phyloP scores from a whole-genome alignment of 2,329 filamentous ascomycete species.

The Elsinoe fawcettii region DNA sequence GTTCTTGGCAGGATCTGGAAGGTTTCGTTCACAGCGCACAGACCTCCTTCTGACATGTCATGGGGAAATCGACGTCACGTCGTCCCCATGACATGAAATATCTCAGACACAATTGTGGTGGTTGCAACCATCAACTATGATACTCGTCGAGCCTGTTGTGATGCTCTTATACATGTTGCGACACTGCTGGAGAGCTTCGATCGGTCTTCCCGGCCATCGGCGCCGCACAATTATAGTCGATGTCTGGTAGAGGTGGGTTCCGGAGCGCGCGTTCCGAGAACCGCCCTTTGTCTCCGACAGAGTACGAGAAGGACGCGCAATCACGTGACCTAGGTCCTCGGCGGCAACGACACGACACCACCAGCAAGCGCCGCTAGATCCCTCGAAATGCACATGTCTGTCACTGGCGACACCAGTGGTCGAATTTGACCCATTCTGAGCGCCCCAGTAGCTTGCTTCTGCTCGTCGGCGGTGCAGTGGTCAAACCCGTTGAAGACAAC shows the following conservation, averaged over 20 bases:
- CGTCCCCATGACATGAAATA: not conserved
- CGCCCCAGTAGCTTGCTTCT: not conserved
- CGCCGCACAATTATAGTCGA: not conserved
- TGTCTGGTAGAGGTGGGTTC: conserved; percentile 1
- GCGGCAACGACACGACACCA: conserved; percentile 3
- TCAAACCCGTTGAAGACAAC: conserved; percentile 9
- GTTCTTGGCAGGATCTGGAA: not conserved
- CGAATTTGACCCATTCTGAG: not conserved
- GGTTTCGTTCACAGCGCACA: not conserved
- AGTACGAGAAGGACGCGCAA: not conserved
- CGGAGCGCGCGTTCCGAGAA: conserved; percentile 4
- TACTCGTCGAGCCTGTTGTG: not conserved
- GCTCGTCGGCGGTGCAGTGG: not conserved
- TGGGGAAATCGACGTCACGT: conserved; percentile 12
- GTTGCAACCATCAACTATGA: not conserved
- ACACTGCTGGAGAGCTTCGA: not conserved
- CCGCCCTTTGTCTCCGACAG: not conserved
- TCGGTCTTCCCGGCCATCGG: not conserved
- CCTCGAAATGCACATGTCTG: not conserved
- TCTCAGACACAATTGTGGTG: not conserved
- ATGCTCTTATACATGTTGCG: not conserved
- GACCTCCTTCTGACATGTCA: not conserved
- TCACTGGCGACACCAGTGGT: not conserved
- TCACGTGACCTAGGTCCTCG: not conserved
- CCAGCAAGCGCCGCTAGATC: not conserved